Evolutionary conservation across 768 basidiomycete species (phyloP), one percentile per base, ranked within the genome.

Genomic region (Leucosporidium yakuticum): DNA sequence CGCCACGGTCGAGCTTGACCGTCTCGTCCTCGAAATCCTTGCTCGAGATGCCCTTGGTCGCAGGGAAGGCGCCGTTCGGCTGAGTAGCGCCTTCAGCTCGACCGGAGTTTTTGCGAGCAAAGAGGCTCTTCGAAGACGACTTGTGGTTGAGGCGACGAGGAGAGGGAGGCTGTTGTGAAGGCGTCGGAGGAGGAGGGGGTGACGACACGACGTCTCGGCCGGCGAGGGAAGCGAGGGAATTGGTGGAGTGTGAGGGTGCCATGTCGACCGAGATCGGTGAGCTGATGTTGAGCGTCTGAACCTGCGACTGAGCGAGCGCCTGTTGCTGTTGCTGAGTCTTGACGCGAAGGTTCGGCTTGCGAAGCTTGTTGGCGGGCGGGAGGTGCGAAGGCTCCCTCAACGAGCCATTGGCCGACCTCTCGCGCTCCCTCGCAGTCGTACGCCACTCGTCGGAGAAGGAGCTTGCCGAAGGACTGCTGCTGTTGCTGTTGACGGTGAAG

Each of bases 1-100:
- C 50, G 14, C 48, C 51, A 8, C 51, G 29, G 4, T 64, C 67
- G n/a, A 72, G 57, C 61, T 63, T 51, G 17, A 72, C 59, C 47
- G 67, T 68, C 58, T 72, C 70, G 48, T 66, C 64, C 31, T 68
- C 67, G 23, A 68, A 64, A 32, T 72, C 70, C 62, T 64, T 63
- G 55, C 25, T 31, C 59, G 62, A 64, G 36, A 70, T 70, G 27
- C 69, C 69, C 6, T 55, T 31, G 20, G 31, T 54, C 34, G 58
- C 34, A 17, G 47, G 36, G 44, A n/a, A 36, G 19, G 50, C n/a
- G 39, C 50, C 49, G 36, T 62, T 57, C n/a, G 48, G 34, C 29
- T 64, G 48, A 27, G 51, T n/a, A 9, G n/a, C n/a, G 51, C 51
- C 51, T 15, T 44, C 39, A 15, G 39, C 39, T 44, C 39, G 39